Evolutionary conservation across 2,329 filamentous ascomycete genomes (phyloP).

Genomic region (Didymella segeticola): DNA sequence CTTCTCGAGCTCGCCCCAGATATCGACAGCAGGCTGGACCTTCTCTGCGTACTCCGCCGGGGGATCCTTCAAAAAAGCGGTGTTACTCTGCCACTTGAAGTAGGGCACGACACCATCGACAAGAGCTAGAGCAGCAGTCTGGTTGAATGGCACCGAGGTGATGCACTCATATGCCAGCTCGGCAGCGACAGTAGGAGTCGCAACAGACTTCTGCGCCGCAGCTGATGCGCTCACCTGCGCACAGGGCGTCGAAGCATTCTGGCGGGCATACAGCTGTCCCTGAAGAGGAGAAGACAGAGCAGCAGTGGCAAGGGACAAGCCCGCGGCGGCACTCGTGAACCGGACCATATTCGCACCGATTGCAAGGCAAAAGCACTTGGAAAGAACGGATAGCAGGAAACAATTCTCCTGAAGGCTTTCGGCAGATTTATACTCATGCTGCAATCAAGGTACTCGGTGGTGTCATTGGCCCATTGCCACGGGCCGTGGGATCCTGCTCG

Average conservation of each 20-base stretch:
- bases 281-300: constrained; percentile 35
- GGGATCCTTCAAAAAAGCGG: constrained; percentile 54
- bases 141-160: constrained; percentile 55
- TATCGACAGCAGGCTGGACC: constrained; percentile 53
- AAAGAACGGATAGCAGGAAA: constrained; percentile 8
- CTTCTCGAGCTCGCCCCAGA: constrained; percentile 48
- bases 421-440: constrained; percentile 19
- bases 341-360: constrained; percentile 31
- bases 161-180: constrained; percentile 56
- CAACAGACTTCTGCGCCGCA: constrained; percentile 31
- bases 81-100: constrained; percentile 55
- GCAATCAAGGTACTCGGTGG: constrained; percentile 5
- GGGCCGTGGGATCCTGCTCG: constrained; percentile 9
- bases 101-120: constrained; percentile 55
- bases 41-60: constrained; percentile 56
- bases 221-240: constrained; percentile 40
- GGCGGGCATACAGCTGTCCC: constrained; percentile 30
- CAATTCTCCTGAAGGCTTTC: not conserved
- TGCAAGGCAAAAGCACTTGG: not conserved
- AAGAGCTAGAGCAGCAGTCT: constrained; percentile 49
- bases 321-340: constrained; percentile 26
- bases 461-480: constrained; percentile 4
- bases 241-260: constrained; percentile 42
- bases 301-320: constrained; percentile 36
- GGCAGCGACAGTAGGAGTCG: constrained; percentile 52